These are phyloP conservation scores for Wickerhamiella spandovensis DNA, from an alignment of 805 yeast species.

Conservation along the genomic window DNA sequence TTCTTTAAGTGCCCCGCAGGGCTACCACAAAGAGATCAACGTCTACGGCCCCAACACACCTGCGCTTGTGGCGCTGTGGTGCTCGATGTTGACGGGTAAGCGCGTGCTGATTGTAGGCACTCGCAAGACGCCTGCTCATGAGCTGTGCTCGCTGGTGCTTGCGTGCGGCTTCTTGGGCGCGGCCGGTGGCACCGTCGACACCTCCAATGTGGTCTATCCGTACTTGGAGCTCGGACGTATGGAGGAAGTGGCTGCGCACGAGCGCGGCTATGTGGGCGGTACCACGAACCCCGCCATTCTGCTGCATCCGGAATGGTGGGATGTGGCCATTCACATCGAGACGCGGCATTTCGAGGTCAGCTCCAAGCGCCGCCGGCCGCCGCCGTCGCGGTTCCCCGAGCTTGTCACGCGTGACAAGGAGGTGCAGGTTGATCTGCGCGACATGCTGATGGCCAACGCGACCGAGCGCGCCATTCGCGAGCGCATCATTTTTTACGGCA, in stretches of 20 bases:
- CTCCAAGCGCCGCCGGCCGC: conserved; percentile 1
- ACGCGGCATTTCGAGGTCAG: conserved; percentile 25
- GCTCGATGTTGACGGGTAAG: conserved; percentile 41
- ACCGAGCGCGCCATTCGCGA: conserved; percentile 7
- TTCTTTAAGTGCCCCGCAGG: conserved; percentile 12
- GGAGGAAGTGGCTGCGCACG: conserved; percentile 35
- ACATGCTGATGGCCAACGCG: not conserved
- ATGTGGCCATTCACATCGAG: conserved; percentile 40
- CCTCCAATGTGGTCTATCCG: conserved; percentile 39
- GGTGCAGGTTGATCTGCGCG: not conserved
- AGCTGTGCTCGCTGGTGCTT: conserved; percentile 38
- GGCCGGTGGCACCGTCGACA: conserved; percentile 40
- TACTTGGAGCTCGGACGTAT: conserved; percentile 43
- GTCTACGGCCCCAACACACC: conserved; percentile 44
- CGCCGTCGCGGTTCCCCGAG: not conserved
- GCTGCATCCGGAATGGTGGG: conserved; percentile 42
- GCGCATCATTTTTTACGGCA: conserved; percentile 1
- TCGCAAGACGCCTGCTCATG: conserved; percentile 35
- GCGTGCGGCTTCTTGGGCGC: conserved; percentile 37
- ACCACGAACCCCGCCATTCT: conserved; percentile 49
- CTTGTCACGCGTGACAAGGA: not conserved
- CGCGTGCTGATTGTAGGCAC: conserved; percentile 30
- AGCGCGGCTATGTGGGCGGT: conserved; percentile 44
- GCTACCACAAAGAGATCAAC: conserved; percentile 30
- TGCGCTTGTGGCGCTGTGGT: conserved; percentile 37